A percentile compares a stretch with the other conserved stretches of the same genome.
phyloP scores from a whole-genome alignment of 2,329 filamentous ascomycete species.

The Aspergillaceae sp. region DNA sequence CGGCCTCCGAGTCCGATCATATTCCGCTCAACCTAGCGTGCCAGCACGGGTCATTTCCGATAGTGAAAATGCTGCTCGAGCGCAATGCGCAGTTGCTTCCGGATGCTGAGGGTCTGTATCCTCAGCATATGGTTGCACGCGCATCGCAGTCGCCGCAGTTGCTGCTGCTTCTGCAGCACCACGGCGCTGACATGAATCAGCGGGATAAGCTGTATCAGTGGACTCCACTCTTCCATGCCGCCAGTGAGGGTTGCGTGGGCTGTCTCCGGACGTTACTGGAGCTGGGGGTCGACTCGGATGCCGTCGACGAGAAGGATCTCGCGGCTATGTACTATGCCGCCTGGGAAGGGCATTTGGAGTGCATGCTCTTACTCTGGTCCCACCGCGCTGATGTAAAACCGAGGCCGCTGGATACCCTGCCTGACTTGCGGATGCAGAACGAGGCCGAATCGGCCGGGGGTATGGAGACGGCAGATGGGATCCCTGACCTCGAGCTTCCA shows the following conservation, averaged over 20 bases:
- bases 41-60: conserved; percentile 77
- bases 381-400: conserved; percentile 20
- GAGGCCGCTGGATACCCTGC: conserved; percentile 27
- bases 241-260: conserved; percentile 87
- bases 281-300: conserved; percentile 66
- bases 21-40: conserved; percentile 92
- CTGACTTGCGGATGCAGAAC: conserved; percentile 24
- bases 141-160: conserved; percentile 75
- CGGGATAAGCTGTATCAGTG: conserved; percentile 93
- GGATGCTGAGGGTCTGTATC: conserved; percentile 90
- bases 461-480: conserved; percentile 68
- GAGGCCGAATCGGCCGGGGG: conserved; percentile 46
- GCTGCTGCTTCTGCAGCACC: conserved; percentile 68
- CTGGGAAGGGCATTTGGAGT: conserved; percentile 93
- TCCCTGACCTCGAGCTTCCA: conserved; percentile 82
- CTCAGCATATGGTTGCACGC: conserved; percentile 91
- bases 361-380: conserved; percentile 73
- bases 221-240: conserved; percentile 93
- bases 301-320: conserved; percentile 83
- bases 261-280: conserved; percentile 76
- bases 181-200: conserved; percentile 84
- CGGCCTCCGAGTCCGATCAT: conserved; percentile 77
- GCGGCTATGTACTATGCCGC: conserved; percentile 97
- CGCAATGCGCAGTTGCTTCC: conserved; percentile 75
- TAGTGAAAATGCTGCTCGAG: conserved; percentile 75